Conservation (phyloP, 2,329 filamentous ascomycete species). For the Talaromyces sp. region DNA sequence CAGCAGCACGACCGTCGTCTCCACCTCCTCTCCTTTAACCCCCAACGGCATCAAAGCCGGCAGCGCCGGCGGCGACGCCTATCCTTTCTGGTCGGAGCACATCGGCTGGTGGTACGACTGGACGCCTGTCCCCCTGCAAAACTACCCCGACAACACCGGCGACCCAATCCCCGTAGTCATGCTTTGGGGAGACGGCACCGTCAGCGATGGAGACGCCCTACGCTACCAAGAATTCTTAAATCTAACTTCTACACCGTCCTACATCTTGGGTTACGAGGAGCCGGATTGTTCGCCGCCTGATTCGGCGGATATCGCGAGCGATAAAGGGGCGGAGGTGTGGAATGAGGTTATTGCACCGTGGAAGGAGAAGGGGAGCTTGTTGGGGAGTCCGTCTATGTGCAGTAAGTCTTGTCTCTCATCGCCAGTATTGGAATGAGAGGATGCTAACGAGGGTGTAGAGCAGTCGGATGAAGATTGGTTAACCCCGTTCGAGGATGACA, state of each 20-base stretch:
- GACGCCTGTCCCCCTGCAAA: neutral
- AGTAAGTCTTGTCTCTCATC: neutral
- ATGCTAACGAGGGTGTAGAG: neutral
- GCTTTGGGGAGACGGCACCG: conserved; percentile 13
- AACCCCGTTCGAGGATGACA: conserved; percentile 1
- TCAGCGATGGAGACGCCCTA: neutral
- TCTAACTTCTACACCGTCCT: neutral
- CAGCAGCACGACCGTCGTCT: neutral
- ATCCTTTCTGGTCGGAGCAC: conserved; percentile 8
- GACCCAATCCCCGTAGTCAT: neutral
- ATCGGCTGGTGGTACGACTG: conserved; percentile 16
- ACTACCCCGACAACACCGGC: conserved; percentile 6
- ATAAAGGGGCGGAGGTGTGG: conserved; percentile 7
- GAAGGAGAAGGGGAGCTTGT: neutral
- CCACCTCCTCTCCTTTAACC: neutral
- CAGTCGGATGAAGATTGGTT: conserved; percentile 15
- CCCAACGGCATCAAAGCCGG: conserved; percentile 15
- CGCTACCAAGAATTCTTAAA: conserved; percentile 1
- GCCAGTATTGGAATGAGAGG: neutral
- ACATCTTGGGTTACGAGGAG: conserved; percentile 1
- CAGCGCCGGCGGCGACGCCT: conserved; percentile 12
- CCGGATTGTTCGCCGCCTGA: conserved; percentile 11
- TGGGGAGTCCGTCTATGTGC: conserved; percentile 15
- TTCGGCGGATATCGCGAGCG: conserved; percentile 2
- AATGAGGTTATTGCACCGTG: conserved; percentile 10